Base-by-base conservation (phyloP, 2,329 filamentous ascomycete genomes). In the Ophiocordyceps polyrhachis-furcata region DNA sequence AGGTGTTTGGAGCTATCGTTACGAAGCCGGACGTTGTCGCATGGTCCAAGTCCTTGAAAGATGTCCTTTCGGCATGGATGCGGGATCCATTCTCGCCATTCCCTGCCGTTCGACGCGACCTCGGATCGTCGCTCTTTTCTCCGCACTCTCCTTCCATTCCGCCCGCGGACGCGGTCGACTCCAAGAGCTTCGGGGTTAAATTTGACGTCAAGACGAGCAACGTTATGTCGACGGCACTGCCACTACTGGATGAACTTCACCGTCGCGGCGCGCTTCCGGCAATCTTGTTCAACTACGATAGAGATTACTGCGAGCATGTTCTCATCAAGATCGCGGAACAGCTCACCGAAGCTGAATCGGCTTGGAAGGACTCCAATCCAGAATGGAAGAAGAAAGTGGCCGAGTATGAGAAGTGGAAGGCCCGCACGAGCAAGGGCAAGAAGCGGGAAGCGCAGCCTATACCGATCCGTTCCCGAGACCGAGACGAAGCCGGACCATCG, bases 281-380 rank as follows among this genome's bases (percentile, higher is more conserved):
- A 0, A 76, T 89, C 13, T 58, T 87, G 1, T 89, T 89, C 65
- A 83, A 84, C 55, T 89, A 83, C 51, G 79, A 87, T 50, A 74
- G 81, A 42, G 58, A 59, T 2, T 59, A 64, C 28, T 88, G 83
- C 52, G 81, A 86, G 57, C 56, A 58, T 11, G 71, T 81, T 25
- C 70, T 73, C 23, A 51, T 57, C 21, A 53, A 59, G 0, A 52
- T 87, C 0, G 56, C 79, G 2, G 51, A 58, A 0, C 65, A 75
- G 47, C 62, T 87, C 0, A 55, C 49, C 25, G 28, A 40, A 1
- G 52, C 50, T 2, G 60, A 63, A 40, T n/a, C 32, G 5, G 41
- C 43, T 7, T 82, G 73, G 65, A 77, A 79, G 52, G 62, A 71
- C 43, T 64, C 64, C 1, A 74, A 70, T 46, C 57, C 68, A 0